These are phyloP conservation scores for Petasospora fabianii DNA, from an alignment of 1,139 yeast species.

Conservation along the genomic window DNA sequence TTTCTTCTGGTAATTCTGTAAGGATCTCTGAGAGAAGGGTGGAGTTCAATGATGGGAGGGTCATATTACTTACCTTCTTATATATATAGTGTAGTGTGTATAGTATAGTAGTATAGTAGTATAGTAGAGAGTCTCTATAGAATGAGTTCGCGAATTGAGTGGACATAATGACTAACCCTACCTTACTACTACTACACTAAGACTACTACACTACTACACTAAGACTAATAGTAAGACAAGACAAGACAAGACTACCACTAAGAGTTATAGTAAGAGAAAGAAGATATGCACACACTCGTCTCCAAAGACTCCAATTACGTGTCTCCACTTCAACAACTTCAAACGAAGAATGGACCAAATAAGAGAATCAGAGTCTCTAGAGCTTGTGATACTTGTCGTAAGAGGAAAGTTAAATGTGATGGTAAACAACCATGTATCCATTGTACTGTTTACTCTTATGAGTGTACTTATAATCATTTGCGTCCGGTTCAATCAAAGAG, in stretches of 20 bases:
- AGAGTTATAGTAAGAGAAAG: no score
- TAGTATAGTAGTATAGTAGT: no score
- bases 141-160: background rate
- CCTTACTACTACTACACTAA: background rate
- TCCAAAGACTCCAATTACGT: conserved; percentile 25
- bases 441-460: conserved; percentile 83
- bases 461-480: conserved; percentile 42
- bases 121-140: background rate
- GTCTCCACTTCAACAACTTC: conserved; percentile 24
- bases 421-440: conserved; percentile 93
- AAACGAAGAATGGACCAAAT: conserved; percentile 1
- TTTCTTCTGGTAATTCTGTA: conserved; percentile 12
- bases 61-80: conserved; percentile 2
- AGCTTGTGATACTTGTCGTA: conserved; percentile 84
- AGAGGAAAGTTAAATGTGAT: conserved; percentile 89
- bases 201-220: background rate
- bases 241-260: conserved; percentile 1
- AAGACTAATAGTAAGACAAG: no score
- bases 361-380: conserved; percentile 74
- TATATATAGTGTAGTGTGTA: background rate
- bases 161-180: background rate
- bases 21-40: conserved; percentile 14
- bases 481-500: conserved; percentile 1
- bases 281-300: no score
- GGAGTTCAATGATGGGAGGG: conserved; percentile 8